A percentile compares a stretch with the other conserved stretches of the same genome.
Evolutionary conservation across 2,329 filamentous ascomycete species (phyloP).

Genomic region (Neofusicoccum laricinum): DNA sequence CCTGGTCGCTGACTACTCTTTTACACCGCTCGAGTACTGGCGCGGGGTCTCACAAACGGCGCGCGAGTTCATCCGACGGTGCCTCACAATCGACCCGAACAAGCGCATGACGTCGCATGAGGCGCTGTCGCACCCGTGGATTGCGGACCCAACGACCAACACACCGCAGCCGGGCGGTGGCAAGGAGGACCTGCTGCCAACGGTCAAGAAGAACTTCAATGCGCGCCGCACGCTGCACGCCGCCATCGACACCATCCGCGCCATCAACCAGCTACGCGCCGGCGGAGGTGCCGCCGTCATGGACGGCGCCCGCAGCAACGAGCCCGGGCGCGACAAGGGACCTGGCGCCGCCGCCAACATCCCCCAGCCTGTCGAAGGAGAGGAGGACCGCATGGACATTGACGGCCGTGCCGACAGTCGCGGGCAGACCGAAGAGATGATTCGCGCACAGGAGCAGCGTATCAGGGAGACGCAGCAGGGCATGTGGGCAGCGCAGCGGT

Average conservation of each 20-base stretch:
- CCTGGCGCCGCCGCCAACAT: slow-evolving; percentile 18
- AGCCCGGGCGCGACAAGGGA: slow-evolving; percentile 40
- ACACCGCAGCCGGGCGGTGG: slow-evolving; percentile 25
- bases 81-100: slow-evolving; percentile 84
- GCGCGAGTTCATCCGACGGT: slow-evolving; percentile 88
- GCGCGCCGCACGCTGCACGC: slow-evolving; percentile 63
- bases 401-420: slow-evolving; percentile 58
- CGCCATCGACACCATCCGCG: slow-evolving; percentile 65
- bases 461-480: slow-evolving; percentile 59
- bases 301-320: slow-evolving; percentile 58
- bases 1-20: slow-evolving; percentile 91
- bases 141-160: slow-evolving; percentile 55
- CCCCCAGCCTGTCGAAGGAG: slow-evolving; percentile 12
- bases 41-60: slow-evolving; percentile 77
- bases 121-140: slow-evolving; percentile 64
- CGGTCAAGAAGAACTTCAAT: slow-evolving; percentile 70
- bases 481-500: slow-evolving; percentile 44
- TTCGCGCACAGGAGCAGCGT: slow-evolving; percentile 57
- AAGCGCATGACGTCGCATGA: slow-evolving; percentile 89
- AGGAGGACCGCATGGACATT: slow-evolving; percentile 46
- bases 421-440: slow-evolving; percentile 62
- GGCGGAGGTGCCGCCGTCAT: slow-evolving; percentile 58
- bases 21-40: slow-evolving; percentile 95
- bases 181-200: slow-evolving; percentile 57
- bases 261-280: slow-evolving; percentile 65